These are phyloP conservation scores for Eimeria sp. DNA, from an alignment of 169 alveolate species.

Conservation along the genomic window DNA sequence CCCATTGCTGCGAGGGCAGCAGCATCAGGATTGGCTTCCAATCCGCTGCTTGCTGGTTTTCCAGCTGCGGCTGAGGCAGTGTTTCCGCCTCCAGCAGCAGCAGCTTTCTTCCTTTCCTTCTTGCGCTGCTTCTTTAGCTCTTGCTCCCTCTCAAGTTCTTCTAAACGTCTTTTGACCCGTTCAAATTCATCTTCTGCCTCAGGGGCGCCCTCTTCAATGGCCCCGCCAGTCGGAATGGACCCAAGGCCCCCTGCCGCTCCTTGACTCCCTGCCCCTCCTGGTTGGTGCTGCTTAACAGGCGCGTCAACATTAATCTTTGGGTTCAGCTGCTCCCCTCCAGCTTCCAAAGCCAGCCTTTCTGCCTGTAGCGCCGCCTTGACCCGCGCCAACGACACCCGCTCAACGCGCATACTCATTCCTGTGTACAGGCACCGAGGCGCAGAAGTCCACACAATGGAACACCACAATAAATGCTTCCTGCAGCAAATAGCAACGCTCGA, in stretches of 20 bases:
- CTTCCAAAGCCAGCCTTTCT: neutral
- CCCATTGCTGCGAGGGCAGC: slow-evolving; percentile 83
- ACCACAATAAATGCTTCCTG: neutral
- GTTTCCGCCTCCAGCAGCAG: slow-evolving; percentile 1
- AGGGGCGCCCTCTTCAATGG: slow-evolving; percentile 31
- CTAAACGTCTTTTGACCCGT: slow-evolving; percentile 85
- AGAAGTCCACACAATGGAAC: too few relatives aligned
- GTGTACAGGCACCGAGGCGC: neutral
- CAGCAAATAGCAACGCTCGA: neutral
- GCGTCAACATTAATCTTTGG: neutral
- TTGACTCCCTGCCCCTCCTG: neutral
- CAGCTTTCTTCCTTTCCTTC: slow-evolving; percentile 58
- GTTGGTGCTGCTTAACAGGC: neutral
- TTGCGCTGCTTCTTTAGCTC: slow-evolving; percentile 72
- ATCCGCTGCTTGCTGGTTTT: neutral
- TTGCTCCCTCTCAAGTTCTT: slow-evolving; percentile 77
- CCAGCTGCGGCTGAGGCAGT: neutral
- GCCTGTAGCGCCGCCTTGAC: slow-evolving; percentile 90
- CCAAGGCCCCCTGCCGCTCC: slow-evolving; percentile 5
- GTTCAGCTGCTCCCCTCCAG: slow-evolving; percentile 49
- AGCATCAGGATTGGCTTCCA: slow-evolving; percentile 64
- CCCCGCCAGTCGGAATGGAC: neutral
- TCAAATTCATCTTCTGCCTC: slow-evolving; percentile 82
- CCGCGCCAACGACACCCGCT: slow-evolving; percentile 91
- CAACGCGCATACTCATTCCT: slow-evolving; percentile 96